Conservation (phyloP, 1,284 basidiomycete genomes). For the Phellinidium pouzarii region DNA sequence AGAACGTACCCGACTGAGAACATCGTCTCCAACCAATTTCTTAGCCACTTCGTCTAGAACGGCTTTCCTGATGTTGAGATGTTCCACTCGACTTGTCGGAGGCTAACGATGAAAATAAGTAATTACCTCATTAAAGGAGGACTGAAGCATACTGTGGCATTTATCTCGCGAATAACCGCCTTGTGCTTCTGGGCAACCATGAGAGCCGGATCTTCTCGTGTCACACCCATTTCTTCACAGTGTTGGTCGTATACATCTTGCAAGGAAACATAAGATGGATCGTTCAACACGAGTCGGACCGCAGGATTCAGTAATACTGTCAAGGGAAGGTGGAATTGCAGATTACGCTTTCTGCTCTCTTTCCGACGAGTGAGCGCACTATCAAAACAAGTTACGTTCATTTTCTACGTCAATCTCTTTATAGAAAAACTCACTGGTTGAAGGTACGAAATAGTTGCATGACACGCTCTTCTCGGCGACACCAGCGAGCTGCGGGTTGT, state of each 20-base stretch:
- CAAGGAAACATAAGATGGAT: conserved; percentile 85
- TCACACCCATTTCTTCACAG: conserved; percentile 72
- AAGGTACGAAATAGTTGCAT: conserved; percentile 91
- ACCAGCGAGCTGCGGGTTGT: conserved; percentile 80
- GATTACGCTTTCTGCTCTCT: conserved; percentile 88
- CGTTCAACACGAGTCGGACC: conserved; percentile 85
- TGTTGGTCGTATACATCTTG: conserved; percentile 94
- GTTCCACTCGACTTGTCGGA: conserved; percentile 63
- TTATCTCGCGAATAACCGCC: conserved; percentile 56
- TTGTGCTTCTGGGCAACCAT: conserved; percentile 80
- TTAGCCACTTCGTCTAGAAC: conserved; percentile 84
- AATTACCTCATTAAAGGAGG: conserved; percentile 2
- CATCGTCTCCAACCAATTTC: conserved; percentile 89
- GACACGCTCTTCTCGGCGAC: conserved; percentile 89
- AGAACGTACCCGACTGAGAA: conserved; percentile 71
- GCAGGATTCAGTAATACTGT: conserved; percentile 82
- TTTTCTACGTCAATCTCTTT: neutral
- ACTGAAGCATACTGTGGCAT: conserved; percentile 35
- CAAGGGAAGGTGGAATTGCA: conserved; percentile 87
- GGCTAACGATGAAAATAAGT: conserved; percentile 13
- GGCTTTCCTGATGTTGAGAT: conserved; percentile 76
- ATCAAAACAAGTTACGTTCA: conserved; percentile 10
- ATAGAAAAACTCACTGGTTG: conserved; percentile 62
- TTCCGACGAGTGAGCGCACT: conserved; percentile 85
- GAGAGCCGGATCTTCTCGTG: conserved; percentile 85